Base-by-base conservation (phyloP, 768 basidiomycete genomes). In the Tulasnella sp. region DNA sequence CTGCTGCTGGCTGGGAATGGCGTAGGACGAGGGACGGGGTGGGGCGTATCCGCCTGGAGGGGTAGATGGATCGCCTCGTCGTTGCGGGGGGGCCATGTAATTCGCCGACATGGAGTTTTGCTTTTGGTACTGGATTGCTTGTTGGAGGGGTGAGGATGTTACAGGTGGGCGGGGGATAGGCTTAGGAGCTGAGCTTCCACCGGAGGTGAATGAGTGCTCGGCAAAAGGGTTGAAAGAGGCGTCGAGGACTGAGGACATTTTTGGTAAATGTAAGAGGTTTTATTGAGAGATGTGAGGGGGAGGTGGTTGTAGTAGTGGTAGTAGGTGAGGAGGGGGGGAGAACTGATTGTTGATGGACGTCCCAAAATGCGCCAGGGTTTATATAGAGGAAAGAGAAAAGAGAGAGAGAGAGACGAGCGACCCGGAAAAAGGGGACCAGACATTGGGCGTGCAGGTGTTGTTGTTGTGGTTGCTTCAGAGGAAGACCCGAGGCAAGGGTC, bases 171-270 rank as follows among this genome's bases (percentile, higher is more conserved):
- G 76, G 44, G 76, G 48, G 42, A 71, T 46, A 44, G 62, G 52
- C 34, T 44, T 18, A 38, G 76, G 36, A 36, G 34, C 16, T 31
- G 46, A 39, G 34, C 34, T 68, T 34, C 52, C 46, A 58, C 76
- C 46, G 58, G 58, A 39, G 77, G 78, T 79, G 78, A 79, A 79
- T 24, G 78, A 72, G 46, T 79, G 78, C 31, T 74, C 21, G 14
- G 78, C 78, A 39, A 79, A 79, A 14, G 78, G 78, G 73, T 79
- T 48, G 78, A 79, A 78, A 31, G 62, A 73, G 27, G 24, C 36
- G 77, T 78, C 62, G 38, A 79, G 71, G n/a, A 71, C 6, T 48
- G 72, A 42, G 36, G 78, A 74, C 78, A 79, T 79, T 38, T 39
- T 68, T 76, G 75, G 12, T 18, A 21, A 42, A 36, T 8, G 72